Evolutionary conservation across 805 yeast species (phyloP).

Genomic region (Yarrowia osloensis): DNA sequence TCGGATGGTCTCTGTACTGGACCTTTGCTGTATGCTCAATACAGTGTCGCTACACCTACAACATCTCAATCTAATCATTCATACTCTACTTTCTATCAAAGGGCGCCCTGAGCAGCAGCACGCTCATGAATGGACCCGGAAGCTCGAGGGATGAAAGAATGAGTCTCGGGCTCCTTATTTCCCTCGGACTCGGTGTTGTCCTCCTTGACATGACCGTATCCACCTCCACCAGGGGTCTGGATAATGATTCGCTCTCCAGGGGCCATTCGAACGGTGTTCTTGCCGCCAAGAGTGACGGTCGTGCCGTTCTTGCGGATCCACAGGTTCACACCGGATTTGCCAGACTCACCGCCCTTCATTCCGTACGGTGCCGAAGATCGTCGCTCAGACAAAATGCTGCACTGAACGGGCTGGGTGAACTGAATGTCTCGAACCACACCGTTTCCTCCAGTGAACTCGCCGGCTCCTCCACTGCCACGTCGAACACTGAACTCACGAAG

Average conservation of each 20-base stretch:
- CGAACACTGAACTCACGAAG: slow-evolving; percentile 72
- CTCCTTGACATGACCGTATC: slow-evolving; percentile 54
- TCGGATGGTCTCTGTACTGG: too few relatives aligned
- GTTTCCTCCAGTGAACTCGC: slow-evolving; percentile 73
- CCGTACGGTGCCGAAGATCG: slow-evolving; percentile 87
- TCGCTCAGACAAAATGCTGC: slow-evolving; percentile 83
- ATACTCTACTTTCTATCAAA: background rate
- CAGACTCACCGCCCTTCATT: slow-evolving; percentile 76
- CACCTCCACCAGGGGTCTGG: slow-evolving; percentile 86
- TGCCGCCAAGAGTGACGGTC: slow-evolving; percentile 62
- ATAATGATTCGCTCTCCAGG: slow-evolving; percentile 70
- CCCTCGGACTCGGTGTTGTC: background rate
- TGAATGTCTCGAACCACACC: slow-evolving; percentile 87
- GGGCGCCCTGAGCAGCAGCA: slow-evolving; percentile 11
- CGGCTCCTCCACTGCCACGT: slow-evolving; percentile 75
- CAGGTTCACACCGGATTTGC: slow-evolving; percentile 66
- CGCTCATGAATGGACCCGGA: slow-evolving; percentile 34
- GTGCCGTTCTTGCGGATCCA: slow-evolving; percentile 43
- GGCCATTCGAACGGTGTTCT: slow-evolving; percentile 57
- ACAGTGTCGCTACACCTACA: too few relatives aligned
- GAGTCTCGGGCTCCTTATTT: background rate
- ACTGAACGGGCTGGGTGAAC: slow-evolving; percentile 69
- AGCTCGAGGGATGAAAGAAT: slow-evolving; percentile 33
- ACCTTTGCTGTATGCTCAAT: too few relatives aligned
- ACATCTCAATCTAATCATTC: background rate